phyloP scores from a whole-genome alignment of 371 early-diverging fungal genomes.

The Dinochytrium kinnereticum region DNA sequence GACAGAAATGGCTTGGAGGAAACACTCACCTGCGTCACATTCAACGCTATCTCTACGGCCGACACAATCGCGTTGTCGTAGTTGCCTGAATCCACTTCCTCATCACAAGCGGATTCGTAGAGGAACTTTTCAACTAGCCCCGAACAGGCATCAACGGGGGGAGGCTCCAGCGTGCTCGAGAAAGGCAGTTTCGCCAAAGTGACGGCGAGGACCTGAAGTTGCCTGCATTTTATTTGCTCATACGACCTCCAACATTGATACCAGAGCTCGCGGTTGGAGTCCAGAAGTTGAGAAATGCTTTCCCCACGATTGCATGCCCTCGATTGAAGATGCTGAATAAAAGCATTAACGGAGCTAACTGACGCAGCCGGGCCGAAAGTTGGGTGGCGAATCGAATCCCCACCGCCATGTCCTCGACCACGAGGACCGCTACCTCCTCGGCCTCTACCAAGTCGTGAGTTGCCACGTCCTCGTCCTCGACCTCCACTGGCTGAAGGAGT shows the following conservation, averaged over 20 bases:
- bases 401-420: slow-evolving; percentile 10
- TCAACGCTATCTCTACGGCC: slow-evolving; percentile 27
- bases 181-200: background rate
- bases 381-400: too few relatives aligned
- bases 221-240: background rate
- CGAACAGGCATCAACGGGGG: background rate
- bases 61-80: background rate
- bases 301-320: slow-evolving; percentile 1
- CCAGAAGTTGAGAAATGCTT: background rate
- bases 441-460: slow-evolving; percentile 13
- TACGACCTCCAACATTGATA: slow-evolving; percentile 1
- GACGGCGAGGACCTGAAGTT: background rate
- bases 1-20: too few relatives aligned
- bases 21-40: slow-evolving; percentile 20
- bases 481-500: too few relatives aligned
- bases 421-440: slow-evolving; percentile 22
- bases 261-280: background rate
- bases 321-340: too few relatives aligned
- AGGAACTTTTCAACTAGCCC: background rate
- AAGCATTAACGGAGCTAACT: too few relatives aligned
- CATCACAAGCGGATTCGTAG: too few relatives aligned
- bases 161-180: background rate
- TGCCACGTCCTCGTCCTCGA: background rate
- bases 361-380: too few relatives aligned
- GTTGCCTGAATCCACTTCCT: background rate